Evolutionary conservation across 1,284 basidiomycete species (phyloP).

Genomic region (Inonotus hispidus): DNA sequence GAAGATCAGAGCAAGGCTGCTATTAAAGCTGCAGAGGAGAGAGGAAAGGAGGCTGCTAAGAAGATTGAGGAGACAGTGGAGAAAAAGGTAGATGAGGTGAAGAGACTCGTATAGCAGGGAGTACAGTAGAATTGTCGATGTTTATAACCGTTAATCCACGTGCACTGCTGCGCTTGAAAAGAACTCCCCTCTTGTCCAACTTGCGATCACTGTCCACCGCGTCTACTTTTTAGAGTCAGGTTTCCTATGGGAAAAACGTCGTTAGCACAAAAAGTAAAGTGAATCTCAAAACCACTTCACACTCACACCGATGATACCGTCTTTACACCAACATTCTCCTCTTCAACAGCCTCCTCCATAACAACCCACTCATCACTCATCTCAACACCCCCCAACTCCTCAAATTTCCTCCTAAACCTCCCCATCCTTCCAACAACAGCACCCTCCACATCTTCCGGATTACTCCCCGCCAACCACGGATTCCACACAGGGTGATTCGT

Average conservation of each 20-base stretch:
- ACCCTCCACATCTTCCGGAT: constrained; percentile 59
- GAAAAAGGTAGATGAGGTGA: constrained; percentile 11
- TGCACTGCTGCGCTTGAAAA: not conserved
- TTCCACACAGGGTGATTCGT: constrained; percentile 81
- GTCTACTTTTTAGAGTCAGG: not conserved
- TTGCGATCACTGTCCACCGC: not conserved
- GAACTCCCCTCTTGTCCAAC: no score
- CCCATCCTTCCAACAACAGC: constrained; percentile 72
- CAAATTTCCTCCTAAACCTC: constrained; percentile 74
- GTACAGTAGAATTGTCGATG: not conserved
- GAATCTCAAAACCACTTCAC: not conserved
- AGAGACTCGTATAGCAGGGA: constrained; percentile 14
- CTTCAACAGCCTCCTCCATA: constrained; percentile 34
- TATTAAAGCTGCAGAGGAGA: constrained; percentile 19
- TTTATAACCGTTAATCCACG: not conserved
- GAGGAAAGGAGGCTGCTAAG: constrained; percentile 21
- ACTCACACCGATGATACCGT: not conserved
- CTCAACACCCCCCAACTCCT: constrained; percentile 44
- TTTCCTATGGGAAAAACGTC: not conserved
- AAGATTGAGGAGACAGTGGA: constrained; percentile 5
- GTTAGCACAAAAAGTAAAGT: not conserved
- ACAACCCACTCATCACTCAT: constrained; percentile 41
- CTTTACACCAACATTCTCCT: not conserved
- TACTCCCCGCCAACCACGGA: constrained; percentile 29
- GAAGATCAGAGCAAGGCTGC: constrained; percentile 22